Evolutionary conservation across 164 flowering plant genomes (phyloP), one percentile per base, ranked within the genome.

Genomic region (Macadamia tetraphylla): DNA sequence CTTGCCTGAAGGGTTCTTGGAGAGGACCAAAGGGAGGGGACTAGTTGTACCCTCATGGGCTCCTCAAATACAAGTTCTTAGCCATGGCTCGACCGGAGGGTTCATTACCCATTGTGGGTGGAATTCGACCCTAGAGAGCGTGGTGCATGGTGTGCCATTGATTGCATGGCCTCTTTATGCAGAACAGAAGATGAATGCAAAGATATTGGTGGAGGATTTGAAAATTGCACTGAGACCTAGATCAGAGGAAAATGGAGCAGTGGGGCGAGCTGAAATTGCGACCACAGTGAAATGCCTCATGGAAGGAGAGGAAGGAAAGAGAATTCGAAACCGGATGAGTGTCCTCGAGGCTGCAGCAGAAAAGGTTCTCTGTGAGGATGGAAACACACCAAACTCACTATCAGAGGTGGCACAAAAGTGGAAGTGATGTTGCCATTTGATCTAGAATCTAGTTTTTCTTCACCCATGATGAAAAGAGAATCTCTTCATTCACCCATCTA

Each of bases 111-210:
- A 86, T 60, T 87, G 94, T 40, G 93, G 93, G 0, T 90, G 96
- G 96, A 88, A 86, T 66, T 90, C 96, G 3, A 68, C 72, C 1
- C 84, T 90, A 0, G 96, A 90, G 72, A 84, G 87, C 44, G 83
- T 87, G 3, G 84, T 76, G 81, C 88, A 23, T 23, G 23, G 23
- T 23, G 23, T 23, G 23, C 23, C 23, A 23, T 23, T 23, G 23
- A 23, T 23, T 23, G 85, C 89, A 0, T 88, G 94, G 96, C 94
- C 94, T 0, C 83, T 88, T 14, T 90, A 81, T 55, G 93, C 92
- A 0, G 96, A 90, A 67, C 94, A 90, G 66, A 80, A 72, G 58
- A 85, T 82, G 89, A 90, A 87, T 63, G 84, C 94, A 0, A 70
- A 78, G 6, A 64, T 82, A 79, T 60, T 88, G 6, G 75, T 75